Base-by-base conservation (phyloP, 2,329 filamentous ascomycete species). In the Botrytis aclada region DNA sequence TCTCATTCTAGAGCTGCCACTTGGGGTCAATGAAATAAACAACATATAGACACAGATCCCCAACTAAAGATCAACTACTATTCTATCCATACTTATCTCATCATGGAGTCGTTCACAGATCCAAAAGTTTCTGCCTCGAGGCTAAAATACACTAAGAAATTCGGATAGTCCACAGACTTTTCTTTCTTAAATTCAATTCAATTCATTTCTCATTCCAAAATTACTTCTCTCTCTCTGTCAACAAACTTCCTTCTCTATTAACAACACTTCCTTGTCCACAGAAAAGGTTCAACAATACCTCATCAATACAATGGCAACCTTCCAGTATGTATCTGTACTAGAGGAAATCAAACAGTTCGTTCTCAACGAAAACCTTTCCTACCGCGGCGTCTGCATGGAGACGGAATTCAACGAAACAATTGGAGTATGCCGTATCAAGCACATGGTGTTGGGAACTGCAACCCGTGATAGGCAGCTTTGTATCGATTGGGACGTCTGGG, bases 11-110 rank as follows among this genome's bases (percentile, higher is more conserved):
- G 25, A n/a, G 14, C 10, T n/a, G 25, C 16, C 51, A 54, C 51
- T 29, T 18, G 7, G 0, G 29, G 0, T 14, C 14, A 29, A 7
- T 1, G 0, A 1, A 18, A 18, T 14, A 29, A 29, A 8, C 51
- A 54, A 16, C n/a, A 29, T 29, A 0, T 18, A 29, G 12, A 29
- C 25, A 54, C n/a, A 54, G 0, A 3, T 7, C 4, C n/a, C 8
- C n/a, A 29, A 16, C 14, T 18, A 12, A 54, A 29, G 16, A 29
- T 9, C 51, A n/a, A 54, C 25, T 16, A 3, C 14, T 7, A 29
- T 16, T 12, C 12, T n/a, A 29, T 18, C 4, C 51, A 16, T 29
- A 54, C 5, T 18, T 18, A n/a, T 29, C n/a, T 14, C 51, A 54
- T n/a, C 12, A 54, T 54, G 51, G 12, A 7, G 51, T 54, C 14